A percentile compares a stretch with the other conserved stretches of the same genome.
Conservation (phyloP, 129 eudicot genomes). For the Chrysanthemum makinoi region DNA sequence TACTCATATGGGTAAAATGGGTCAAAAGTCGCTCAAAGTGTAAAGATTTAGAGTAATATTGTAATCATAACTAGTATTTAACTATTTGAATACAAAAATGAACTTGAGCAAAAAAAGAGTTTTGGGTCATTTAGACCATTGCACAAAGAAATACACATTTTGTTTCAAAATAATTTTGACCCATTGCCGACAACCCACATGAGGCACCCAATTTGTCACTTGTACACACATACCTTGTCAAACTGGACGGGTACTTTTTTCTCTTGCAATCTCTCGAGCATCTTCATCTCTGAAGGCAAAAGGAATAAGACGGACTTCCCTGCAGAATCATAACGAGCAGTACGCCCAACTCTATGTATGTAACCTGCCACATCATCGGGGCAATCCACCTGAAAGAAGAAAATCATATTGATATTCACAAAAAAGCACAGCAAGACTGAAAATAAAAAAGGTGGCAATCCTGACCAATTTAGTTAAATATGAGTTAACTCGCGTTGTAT, state of each 20-base stretch:
- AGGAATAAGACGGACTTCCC: conserved; percentile 80
- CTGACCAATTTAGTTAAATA: neutral
- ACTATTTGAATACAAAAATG: neutral
- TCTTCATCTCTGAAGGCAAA: conserved; percentile 83
- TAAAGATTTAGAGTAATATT: neutral
- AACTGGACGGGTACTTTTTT: conserved; percentile 66
- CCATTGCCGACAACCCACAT: neutral
- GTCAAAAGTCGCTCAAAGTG: neutral
- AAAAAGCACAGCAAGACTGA: neutral
- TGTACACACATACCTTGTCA: conserved; percentile 45
- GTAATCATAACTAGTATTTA: neutral
- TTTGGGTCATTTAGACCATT: neutral
- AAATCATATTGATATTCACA: neutral
- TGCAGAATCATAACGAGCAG: conserved; percentile 84
- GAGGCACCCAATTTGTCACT: neutral
- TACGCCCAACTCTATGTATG: conserved; percentile 97
- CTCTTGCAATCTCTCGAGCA: conserved; percentile 77
- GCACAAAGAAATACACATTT: neutral
- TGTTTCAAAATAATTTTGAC: neutral
- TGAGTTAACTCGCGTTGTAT: neutral
- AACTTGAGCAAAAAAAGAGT: neutral
- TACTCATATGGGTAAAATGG: neutral
- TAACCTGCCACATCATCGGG: conserved; percentile 81
- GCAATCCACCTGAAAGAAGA: conserved; percentile 53
- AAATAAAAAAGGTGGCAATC: neutral